Conservation (phyloP, 2,329 filamentous ascomycete species). For the Fusarium sp. region DNA sequence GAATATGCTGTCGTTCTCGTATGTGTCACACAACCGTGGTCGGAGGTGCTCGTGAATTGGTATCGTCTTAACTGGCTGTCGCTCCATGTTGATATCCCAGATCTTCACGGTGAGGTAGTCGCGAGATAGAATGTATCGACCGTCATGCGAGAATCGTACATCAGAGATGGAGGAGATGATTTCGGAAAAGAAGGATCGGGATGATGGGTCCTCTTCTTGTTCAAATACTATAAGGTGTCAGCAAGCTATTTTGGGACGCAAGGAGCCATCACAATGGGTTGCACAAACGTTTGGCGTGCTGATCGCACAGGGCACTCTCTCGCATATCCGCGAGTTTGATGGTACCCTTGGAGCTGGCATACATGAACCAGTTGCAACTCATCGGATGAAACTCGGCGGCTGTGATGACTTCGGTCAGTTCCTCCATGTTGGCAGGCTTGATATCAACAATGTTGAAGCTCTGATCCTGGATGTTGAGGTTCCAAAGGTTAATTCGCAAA, state of each 20-base stretch:
- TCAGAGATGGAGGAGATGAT: slow-evolving; percentile 99
- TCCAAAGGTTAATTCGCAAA: slow-evolving; percentile 98
- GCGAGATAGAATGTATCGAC: slow-evolving; percentile 95
- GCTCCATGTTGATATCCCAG: slow-evolving; percentile 99
- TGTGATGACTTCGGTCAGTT: slow-evolving; percentile 98
- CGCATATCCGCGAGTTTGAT: slow-evolving; percentile 99
- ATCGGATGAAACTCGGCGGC: slow-evolving; percentile 97
- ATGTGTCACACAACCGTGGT: slow-evolving; percentile 95
- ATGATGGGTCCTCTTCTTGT: slow-evolving; percentile 96
- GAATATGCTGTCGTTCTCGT: slow-evolving; percentile 99
- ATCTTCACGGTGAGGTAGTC: slow-evolving; percentile 99
- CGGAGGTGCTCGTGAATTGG: slow-evolving; percentile 98
- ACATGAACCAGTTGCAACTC: slow-evolving; percentile 99
- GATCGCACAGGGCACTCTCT: slow-evolving; percentile 94
- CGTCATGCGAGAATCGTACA: slow-evolving; percentile 96
- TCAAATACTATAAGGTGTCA: slow-evolving; percentile 82
- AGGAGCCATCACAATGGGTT: background rate
- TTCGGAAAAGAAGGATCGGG: slow-evolving; percentile 99
- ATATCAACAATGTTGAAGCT: slow-evolving; percentile 99
- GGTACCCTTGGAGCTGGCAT: slow-evolving; percentile 97
- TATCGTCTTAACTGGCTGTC: slow-evolving; percentile 97
- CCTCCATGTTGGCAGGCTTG: slow-evolving; percentile 99
- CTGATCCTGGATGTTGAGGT: slow-evolving; percentile 98
- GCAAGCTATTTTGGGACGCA: slow-evolving; percentile 16
- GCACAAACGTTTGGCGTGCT: slow-evolving; percentile 88